Evolutionary conservation across 1,139 yeast species (phyloP).

Genomic region (Meyerozyma elateridarum): DNA sequence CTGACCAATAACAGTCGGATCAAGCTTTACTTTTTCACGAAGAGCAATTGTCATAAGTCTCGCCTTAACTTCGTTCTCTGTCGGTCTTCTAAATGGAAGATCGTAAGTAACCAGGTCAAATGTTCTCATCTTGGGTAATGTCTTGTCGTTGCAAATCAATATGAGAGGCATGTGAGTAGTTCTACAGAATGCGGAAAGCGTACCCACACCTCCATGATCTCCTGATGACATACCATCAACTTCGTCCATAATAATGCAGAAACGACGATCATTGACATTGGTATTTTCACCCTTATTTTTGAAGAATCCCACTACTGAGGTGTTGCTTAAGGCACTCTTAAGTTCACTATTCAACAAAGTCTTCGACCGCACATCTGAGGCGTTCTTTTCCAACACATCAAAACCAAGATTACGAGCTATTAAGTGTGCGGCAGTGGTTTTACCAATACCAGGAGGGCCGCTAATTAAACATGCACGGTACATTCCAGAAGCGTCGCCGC

Average conservation of each 20-base stretch:
- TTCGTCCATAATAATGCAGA: slow-evolving; percentile 94
- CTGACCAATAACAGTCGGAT: slow-evolving; percentile 77
- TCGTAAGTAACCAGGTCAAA: slow-evolving; percentile 85
- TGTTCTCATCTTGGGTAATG: slow-evolving; percentile 92
- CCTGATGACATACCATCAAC: slow-evolving; percentile 99
- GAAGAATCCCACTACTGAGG: slow-evolving; percentile 80
- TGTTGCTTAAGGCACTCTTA: slow-evolving; percentile 69
- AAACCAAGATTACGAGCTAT: slow-evolving; percentile 65
- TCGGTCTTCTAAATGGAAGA: slow-evolving; percentile 83
- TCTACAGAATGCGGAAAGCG: slow-evolving; percentile 81
- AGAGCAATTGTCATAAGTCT: slow-evolving; percentile 88
- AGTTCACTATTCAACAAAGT: slow-evolving; percentile 63
- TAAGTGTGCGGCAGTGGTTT: slow-evolving; percentile 75
- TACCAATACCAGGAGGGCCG: slow-evolving; percentile 85
- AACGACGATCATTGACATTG: slow-evolving; percentile 36
- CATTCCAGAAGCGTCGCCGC: slow-evolving; percentile 56
- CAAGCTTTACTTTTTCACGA: slow-evolving; percentile 76
- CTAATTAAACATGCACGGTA: slow-evolving; percentile 81
- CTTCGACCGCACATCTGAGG: slow-evolving; percentile 88
- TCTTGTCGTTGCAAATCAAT: slow-evolving; percentile 87
- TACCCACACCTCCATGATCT: slow-evolving; percentile 98
- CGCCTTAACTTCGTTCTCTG: slow-evolving; percentile 73
- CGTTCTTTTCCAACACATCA: slow-evolving; percentile 72
- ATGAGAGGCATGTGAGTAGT: slow-evolving; percentile 87
- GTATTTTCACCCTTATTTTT: slow-evolving; percentile 30